Conservation (phyloP, 1,284 basidiomycete genomes). For the Malassezia arunalokei region DNA sequence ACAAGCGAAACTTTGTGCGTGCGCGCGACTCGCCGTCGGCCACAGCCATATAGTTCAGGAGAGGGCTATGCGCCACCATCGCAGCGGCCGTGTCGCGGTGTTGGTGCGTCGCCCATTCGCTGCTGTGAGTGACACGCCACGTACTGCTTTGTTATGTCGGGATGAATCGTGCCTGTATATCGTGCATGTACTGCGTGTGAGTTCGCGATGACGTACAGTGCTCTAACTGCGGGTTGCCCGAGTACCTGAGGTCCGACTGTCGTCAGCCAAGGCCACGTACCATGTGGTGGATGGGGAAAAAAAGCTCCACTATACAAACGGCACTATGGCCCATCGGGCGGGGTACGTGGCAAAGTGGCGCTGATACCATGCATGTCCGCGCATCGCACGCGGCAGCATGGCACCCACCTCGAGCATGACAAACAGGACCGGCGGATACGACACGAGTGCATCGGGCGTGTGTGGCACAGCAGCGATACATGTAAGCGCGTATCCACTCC, state of each 20-base stretch:
- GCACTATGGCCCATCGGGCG: constrained; percentile 57
- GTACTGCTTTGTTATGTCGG: constrained; percentile 41
- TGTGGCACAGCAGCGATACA: constrained; percentile 16
- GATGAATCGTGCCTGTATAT: constrained; percentile 67
- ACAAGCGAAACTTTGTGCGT: constrained; percentile 83
- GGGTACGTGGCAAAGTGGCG: constrained; percentile 59
- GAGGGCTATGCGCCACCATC: constrained; percentile 76
- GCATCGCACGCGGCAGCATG: constrained; percentile 68
- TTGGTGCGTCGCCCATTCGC: constrained; percentile 95
- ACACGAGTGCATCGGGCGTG: constrained; percentile 11
- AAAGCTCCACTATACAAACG: constrained; percentile 51
- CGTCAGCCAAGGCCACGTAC: constrained; percentile 8
- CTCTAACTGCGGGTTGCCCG: constrained; percentile 34
- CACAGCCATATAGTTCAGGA: constrained; percentile 74
- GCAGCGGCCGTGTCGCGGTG: constrained; percentile 85
- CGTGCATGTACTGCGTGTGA: constrained; percentile 60
- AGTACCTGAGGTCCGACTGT: constrained; percentile 14
- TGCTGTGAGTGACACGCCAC: constrained; percentile 45
- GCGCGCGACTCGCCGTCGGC: constrained; percentile 86
- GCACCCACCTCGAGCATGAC: constrained; percentile 57
- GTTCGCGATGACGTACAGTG: constrained; percentile 16
- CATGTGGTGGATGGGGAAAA: neutral
- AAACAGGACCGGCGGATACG: constrained; percentile 50
- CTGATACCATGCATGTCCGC: constrained; percentile 70
- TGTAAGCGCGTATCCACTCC: constrained; percentile 34